Percentiles rank a stretch among this genome's conserved stretches.
Evolutionary conservation across 1,284 basidiomycete genomes (phyloP).

Genomic region (Cutaneotrichosporon cutaneum): DNA sequence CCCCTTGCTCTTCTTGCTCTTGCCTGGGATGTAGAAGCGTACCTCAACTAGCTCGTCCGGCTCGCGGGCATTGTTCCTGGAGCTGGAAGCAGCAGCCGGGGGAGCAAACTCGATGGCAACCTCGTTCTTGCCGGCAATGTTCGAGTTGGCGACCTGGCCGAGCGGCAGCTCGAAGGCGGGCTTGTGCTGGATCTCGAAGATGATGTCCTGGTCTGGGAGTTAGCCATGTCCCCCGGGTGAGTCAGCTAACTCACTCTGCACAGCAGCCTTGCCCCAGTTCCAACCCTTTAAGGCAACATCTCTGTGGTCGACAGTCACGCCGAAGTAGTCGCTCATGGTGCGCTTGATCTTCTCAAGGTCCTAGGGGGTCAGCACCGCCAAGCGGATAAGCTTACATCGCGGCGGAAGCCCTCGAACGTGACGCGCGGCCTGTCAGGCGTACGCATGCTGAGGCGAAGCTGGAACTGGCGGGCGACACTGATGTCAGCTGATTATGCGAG

Average conservation of each 20-base stretch:
- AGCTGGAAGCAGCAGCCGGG: conserved; percentile 47
- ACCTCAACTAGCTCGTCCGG: conserved; percentile 92
- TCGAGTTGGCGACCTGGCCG: conserved; percentile 86
- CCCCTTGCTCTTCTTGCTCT: conserved; percentile 56
- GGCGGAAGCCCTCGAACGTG: conserved; percentile 90
- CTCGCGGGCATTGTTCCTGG: conserved; percentile 53
- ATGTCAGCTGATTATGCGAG: background rate
- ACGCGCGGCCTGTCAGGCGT: conserved; percentile 62
- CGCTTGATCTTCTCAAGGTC: conserved; percentile 75
- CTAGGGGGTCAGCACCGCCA: conserved; percentile 52
- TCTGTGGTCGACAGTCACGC: conserved; percentile 75
- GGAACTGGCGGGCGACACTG: conserved; percentile 86
- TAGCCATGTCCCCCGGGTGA: conserved; percentile 6
- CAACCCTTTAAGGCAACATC: conserved; percentile 91
- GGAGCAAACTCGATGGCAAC: conserved; percentile 91
- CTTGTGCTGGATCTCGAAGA: conserved; percentile 86
- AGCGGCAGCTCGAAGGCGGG: conserved; percentile 91
- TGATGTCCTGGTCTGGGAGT: conserved; percentile 74
- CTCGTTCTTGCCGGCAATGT: conserved; percentile 95
- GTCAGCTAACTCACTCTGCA: conserved; percentile 66
- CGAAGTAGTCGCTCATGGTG: conserved; percentile 82
- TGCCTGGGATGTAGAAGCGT: conserved; percentile 90
- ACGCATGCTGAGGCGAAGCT: conserved; percentile 72
- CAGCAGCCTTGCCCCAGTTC: conserved; percentile 97
- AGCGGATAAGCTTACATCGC: conserved; percentile 65